Conservation (phyloP, 306 rosid species). For the Rubus parviflorus region DNA sequence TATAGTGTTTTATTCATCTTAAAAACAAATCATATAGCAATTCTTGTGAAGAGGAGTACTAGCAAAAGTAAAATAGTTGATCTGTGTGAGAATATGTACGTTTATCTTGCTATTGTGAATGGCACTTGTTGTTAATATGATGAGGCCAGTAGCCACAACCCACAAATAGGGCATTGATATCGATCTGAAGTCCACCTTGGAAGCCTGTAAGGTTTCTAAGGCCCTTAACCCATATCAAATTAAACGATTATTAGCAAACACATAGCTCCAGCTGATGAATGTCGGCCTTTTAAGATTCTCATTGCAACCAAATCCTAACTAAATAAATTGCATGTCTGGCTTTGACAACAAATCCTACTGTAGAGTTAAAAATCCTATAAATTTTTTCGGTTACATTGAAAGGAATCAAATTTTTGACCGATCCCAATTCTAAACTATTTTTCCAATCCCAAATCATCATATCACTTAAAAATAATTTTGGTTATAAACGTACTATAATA, state of each 20-base stretch:
- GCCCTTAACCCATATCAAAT: background rate
- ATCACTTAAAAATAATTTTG: too few relatives aligned
- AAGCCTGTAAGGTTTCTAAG: background rate
- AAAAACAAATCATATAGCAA: too few relatives aligned
- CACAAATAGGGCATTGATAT: background rate
- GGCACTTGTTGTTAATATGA: too few relatives aligned
- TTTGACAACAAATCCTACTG: background rate
- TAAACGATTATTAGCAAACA: background rate
- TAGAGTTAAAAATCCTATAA: background rate
- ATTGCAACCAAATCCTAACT: background rate
- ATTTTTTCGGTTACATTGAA: background rate
- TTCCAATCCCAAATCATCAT: background rate
- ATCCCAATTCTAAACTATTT: background rate
- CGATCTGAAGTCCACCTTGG: background rate
- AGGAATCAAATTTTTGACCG: background rate
- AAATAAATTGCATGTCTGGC: background rate
- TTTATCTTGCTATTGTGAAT: too few relatives aligned
- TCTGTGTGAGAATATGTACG: too few relatives aligned
- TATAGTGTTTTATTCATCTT: too few relatives aligned
- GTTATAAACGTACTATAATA: too few relatives aligned
- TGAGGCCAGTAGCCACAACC: background rate
- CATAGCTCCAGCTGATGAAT: background rate
- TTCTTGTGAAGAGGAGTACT: too few relatives aligned
- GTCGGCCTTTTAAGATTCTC: background rate
- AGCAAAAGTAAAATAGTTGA: too few relatives aligned